Percentiles rank a stretch among this genome's conserved stretches.
Conservation (phyloP, 208 protist genomes). For the Strigomonas oncopelti region DNA sequence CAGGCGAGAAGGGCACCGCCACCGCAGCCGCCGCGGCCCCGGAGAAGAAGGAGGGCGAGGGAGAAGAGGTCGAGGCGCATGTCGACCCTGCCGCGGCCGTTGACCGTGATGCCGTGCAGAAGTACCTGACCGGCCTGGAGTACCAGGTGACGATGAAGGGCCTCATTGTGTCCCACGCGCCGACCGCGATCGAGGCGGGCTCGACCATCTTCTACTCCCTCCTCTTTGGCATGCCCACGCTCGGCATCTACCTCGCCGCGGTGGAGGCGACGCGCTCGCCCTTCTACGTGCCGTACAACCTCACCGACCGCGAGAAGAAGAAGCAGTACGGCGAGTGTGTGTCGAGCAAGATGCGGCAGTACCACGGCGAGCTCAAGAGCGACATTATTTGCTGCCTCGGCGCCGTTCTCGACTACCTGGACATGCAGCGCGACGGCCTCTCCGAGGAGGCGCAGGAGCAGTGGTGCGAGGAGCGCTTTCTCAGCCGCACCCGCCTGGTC, state of each 20-base stretch:
- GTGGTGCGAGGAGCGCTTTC: conserved; percentile 61
- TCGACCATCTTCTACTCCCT: conserved; percentile 71
- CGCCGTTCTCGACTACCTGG: conserved; percentile 69
- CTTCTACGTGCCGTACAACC: conserved; percentile 67
- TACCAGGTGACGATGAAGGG: conserved; percentile 70
- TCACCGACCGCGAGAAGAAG: conserved; percentile 34
- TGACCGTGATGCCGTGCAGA: not conserved
- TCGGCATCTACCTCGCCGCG: conserved; percentile 61
- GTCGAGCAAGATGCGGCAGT: conserved; percentile 43
- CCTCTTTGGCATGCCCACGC: conserved; percentile 61
- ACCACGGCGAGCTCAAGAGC: conserved; percentile 52
- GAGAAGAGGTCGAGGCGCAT: conserved; percentile 6
- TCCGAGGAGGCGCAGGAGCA: conserved; percentile 69
- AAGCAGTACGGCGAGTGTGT: conserved; percentile 20
- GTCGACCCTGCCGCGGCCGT: conserved; percentile 1
- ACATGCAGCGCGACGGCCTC: conserved; percentile 69
- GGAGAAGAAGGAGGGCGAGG: conserved; percentile 5
- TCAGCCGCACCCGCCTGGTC: conserved; percentile 61
- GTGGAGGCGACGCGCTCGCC: conserved; percentile 59
- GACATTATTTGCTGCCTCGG: conserved; percentile 58
- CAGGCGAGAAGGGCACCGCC: not conserved
- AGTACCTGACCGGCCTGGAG: conserved; percentile 20
- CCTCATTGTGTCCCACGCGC: conserved; percentile 57
- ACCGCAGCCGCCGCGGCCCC: not conserved
- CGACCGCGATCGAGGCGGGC: conserved; percentile 47